Percentiles rank a stretch among this genome's conserved stretches.
Evolutionary conservation across 192 early-diverging fungal species (phyloP).

Genomic region (Podila verticillata): DNA sequence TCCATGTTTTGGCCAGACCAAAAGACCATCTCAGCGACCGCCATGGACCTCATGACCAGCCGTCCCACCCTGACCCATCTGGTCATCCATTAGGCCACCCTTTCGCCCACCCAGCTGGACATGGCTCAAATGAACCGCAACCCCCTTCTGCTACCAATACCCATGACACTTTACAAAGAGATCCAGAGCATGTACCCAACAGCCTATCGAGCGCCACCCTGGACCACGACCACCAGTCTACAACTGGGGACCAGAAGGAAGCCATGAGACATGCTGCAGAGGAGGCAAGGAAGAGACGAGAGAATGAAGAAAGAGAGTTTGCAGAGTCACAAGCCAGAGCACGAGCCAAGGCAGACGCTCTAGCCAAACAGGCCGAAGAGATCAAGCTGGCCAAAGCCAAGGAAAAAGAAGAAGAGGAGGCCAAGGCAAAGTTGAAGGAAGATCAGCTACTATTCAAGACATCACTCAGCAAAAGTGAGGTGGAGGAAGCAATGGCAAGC

Average conservation of each 20-base stretch:
- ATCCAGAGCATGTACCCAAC: neutral
- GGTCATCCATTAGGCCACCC: neutral
- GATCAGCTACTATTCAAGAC: constrained; percentile 2
- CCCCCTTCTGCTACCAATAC: neutral
- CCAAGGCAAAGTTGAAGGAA: constrained; percentile 11
- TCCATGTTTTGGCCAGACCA: constrained; percentile 33
- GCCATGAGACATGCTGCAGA: constrained; percentile 44
- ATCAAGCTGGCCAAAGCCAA: constrained; percentile 20
- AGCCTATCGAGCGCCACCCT: neutral
- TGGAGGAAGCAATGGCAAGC: constrained; percentile 9
- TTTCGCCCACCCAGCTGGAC: neutral
- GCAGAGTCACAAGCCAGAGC: constrained; percentile 35
- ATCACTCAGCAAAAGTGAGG: neutral
- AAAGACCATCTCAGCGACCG: constrained; percentile 12
- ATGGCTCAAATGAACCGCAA: neutral
- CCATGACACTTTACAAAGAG: constrained; percentile 9
- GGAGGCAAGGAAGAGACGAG: constrained; percentile 32
- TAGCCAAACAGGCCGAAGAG: constrained; percentile 21
- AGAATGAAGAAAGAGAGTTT: constrained; percentile 30
- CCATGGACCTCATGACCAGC: constrained; percentile 9
- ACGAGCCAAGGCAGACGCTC: constrained; percentile 21
- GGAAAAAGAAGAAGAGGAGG: constrained; percentile 18
- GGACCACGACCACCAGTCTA: constrained; percentile 20
- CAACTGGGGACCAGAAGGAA: constrained; percentile 34
- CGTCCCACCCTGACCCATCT: constrained; percentile 4